Evolutionary conservation across 2,329 filamentous ascomycete genomes (phyloP), one percentile per base, ranked within the genome.

Genomic region (Neocucurbitaria cava): DNA sequence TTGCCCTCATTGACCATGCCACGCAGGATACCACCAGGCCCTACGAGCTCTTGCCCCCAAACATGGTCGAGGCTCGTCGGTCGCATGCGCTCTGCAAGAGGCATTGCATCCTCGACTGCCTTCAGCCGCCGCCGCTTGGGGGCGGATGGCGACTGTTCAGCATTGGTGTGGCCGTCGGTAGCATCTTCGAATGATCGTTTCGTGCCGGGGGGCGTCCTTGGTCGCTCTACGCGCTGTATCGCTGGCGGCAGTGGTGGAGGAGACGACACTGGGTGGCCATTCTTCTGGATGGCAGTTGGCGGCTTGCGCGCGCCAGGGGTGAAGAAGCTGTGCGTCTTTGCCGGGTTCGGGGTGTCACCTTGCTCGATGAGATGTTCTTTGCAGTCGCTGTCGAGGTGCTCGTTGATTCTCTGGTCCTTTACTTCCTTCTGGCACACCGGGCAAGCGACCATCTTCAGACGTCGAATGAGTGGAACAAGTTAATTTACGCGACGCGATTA

Each of bases 21-120:
- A 3, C 94, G 87, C 39, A 99, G 82, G 5, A 98, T 86, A n/a
- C 95, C 95, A 28, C 87, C 80, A 0, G 87, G 85, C 0, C 92
- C 94, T 1, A 99, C 93, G 0, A 99, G 85, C 40, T 96, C 92
- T 77, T 99, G 95, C 0, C 95, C 95, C 61, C 83, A 92, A 3
- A 98, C 90, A 15, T 96, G 89, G 69, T 97, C 91, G 7, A 99
- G 83, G 0, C 83, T 90, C 51, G 82, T 83, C 1, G 95, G 95
- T 3, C 95, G 87, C 92, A 98, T 96, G 26, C 94, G 89, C 76
- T 99, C 95, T 2, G 95, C 93, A 17, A 99, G 81, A 0, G 95
- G 95, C 8, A 92, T 92, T 0, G 88, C 86, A 66, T 87, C 87
- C 52, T 87, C 85, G 31, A 87, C 80, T 0, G 83, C 82, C 70